Conservation (phyloP, 2,329 filamentous ascomycete genomes). For the Exophiala sideris region DNA sequence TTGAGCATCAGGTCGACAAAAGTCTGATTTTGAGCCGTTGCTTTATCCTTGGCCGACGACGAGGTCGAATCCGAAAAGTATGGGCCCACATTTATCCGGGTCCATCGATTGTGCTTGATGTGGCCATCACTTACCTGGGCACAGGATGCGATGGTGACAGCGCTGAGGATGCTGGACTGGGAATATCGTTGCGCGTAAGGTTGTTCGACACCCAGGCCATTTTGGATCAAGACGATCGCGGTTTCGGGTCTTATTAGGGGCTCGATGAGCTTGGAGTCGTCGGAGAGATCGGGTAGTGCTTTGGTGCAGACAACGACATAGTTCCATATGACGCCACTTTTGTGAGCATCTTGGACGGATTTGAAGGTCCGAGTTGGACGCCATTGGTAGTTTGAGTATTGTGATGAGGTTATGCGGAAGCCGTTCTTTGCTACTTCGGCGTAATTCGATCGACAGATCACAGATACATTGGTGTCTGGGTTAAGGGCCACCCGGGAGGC, state of each 20-base stretch:
- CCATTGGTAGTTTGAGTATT: slow-evolving; percentile 67
- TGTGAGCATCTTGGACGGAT: slow-evolving; percentile 55
- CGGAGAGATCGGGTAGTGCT: slow-evolving; percentile 63
- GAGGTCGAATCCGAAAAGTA: slow-evolving; percentile 54
- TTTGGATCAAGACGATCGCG: slow-evolving; percentile 66
- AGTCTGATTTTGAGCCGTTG: slow-evolving; percentile 36
- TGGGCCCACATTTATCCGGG: slow-evolving; percentile 65
- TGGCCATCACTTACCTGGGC: slow-evolving; percentile 62
- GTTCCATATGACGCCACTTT: slow-evolving; percentile 52
- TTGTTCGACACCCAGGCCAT: slow-evolving; percentile 67
- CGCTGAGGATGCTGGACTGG: slow-evolving; percentile 58
- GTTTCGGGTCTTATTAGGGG: slow-evolving; percentile 56
- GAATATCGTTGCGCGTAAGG: slow-evolving; percentile 64
- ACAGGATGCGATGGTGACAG: slow-evolving; percentile 66
- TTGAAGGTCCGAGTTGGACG: slow-evolving; percentile 60
- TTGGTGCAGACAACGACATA: slow-evolving; percentile 70
- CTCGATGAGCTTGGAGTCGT: slow-evolving; percentile 59
- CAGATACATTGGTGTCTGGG: slow-evolving; percentile 57
- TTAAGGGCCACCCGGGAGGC: slow-evolving; percentile 25
- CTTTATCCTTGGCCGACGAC: slow-evolving; percentile 30
- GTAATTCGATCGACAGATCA: slow-evolving; percentile 73
- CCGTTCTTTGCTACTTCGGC: slow-evolving; percentile 58
- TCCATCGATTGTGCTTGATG: slow-evolving; percentile 71
- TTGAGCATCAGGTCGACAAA: slow-evolving; percentile 44
- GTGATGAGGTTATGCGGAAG: slow-evolving; percentile 62